Evolutionary conservation across 441 rosid species (phyloP).

Genomic region (Metrosideros polymorpha): DNA sequence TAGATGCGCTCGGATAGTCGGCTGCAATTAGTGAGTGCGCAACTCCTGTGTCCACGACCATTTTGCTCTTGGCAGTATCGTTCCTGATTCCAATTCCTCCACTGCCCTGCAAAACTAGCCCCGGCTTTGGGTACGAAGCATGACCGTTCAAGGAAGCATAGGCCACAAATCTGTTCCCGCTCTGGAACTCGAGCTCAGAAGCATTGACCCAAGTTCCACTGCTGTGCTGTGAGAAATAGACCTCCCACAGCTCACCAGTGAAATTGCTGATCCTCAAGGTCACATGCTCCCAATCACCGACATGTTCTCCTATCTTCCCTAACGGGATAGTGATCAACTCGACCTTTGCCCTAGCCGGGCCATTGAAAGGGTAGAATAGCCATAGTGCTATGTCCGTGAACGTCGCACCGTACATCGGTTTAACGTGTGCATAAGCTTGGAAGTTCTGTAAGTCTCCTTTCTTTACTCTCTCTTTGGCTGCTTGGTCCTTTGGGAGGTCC

Average conservation of each 20-base stretch:
- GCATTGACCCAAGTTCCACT: conserved; percentile 6
- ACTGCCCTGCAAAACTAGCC: conserved; percentile 4
- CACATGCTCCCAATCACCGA: conserved; percentile 9
- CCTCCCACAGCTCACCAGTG: conserved; percentile 4
- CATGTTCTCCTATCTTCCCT: conserved; percentile 5
- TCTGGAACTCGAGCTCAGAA: background rate
- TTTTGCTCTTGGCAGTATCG: background rate
- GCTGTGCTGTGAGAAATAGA: conserved; percentile 2
- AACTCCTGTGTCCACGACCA: background rate
- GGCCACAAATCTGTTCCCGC: background rate
- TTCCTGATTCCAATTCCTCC: conserved; percentile 2
- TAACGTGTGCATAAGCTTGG: background rate
- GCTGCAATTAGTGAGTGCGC: background rate
- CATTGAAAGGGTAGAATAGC: conserved; percentile 9
- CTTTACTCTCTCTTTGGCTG: background rate
- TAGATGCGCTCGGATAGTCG: background rate
- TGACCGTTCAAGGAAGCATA: conserved; percentile 7
- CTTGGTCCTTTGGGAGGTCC: background rate
- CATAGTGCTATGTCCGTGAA: conserved; percentile 5
- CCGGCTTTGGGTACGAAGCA: conserved; percentile 2
- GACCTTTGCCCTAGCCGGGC: background rate
- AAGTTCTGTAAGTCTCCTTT: conserved; percentile 2
- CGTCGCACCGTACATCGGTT: conserved; percentile 3
- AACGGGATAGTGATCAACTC: background rate
- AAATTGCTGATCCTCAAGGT: conserved; percentile 7